Conservation (phyloP, 768 basidiomycete species). For the Sistotremastrum suecicum region DNA sequence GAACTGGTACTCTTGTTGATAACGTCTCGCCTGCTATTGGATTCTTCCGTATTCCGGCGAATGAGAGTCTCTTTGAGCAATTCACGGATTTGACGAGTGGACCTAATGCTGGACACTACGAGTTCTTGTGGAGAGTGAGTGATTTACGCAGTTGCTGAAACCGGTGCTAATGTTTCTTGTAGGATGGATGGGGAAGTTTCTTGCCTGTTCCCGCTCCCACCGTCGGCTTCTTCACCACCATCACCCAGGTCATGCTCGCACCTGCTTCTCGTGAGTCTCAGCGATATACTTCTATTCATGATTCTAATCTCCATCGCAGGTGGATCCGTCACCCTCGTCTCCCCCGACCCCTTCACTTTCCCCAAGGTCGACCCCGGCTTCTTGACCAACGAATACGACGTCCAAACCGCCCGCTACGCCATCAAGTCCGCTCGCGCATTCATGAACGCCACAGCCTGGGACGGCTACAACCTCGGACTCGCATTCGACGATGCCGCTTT, state of each 20-base stretch:
- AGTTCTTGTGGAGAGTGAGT: conserved; percentile 6
- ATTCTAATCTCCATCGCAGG: conserved; percentile 1
- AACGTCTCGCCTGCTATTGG: not conserved
- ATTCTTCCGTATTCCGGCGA: conserved; percentile 4
- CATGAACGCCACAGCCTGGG: conserved; percentile 3
- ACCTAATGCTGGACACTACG: conserved; percentile 6
- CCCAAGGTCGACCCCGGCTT: conserved; percentile 10
- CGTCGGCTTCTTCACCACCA: conserved; percentile 10
- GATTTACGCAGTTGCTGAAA: not conserved
- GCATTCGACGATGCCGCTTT: conserved; percentile 1
- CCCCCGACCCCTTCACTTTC: conserved; percentile 8
- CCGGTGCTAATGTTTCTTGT: not conserved
- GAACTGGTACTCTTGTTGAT: conserved; percentile 4
- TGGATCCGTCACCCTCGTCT: conserved; percentile 8
- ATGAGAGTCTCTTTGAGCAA: conserved; percentile 3
- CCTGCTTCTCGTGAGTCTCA: conserved; percentile 12
- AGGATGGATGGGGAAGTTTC: conserved; percentile 4
- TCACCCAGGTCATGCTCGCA: conserved; percentile 7
- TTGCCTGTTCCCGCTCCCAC: conserved; percentile 2
- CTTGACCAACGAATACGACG: conserved; percentile 14
- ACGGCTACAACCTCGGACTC: conserved; percentile 1
- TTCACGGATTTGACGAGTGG: conserved; percentile 8
- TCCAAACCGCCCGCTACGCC: conserved; percentile 12
- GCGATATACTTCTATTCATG: too few relatives aligned
- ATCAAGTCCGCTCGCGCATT: conserved; percentile 1